Evolutionary conservation across 2,329 filamentous ascomycete species (phyloP).

Genomic region (Colletotrichum echinochloae): DNA sequence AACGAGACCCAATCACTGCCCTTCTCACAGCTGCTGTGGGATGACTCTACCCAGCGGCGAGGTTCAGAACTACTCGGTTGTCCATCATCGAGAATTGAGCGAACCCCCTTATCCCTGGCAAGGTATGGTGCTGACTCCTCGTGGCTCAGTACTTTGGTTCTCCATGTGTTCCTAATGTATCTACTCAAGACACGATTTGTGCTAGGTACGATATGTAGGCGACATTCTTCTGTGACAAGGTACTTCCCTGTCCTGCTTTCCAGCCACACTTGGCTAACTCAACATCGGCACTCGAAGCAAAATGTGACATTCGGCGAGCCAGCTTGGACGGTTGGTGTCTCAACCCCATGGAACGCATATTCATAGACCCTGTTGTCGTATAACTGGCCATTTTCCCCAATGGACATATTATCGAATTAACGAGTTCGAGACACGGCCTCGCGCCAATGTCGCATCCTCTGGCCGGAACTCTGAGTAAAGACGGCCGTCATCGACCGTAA

Average conservation of each 20-base stretch:
- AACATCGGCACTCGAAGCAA: neutral
- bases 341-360: neutral
- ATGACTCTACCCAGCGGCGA: neutral
- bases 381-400: constrained; percentile 49
- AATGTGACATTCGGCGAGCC: constrained; percentile 4
- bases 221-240: neutral
- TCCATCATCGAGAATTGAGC: neutral
- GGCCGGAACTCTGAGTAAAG: constrained; percentile 49
- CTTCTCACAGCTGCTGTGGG: neutral
- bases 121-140: neutral
- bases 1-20: neutral
- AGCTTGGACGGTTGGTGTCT: constrained; percentile 17
- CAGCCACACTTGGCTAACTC: constrained; percentile 20
- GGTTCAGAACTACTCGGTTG: neutral
- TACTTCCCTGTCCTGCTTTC: neutral
- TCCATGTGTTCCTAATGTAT: neutral
- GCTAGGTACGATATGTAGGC: neutral
- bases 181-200: neutral
- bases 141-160: constrained; percentile 9
- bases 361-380: constrained; percentile 19
- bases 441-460: constrained; percentile 51
- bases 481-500: constrained; percentile 39
- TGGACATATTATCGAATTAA: constrained; percentile 48
- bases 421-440: constrained; percentile 50
- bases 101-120: neutral